phyloP scores from a whole-genome alignment of 495 filamentous ascomycete species.

The Ramalina peruviana region DNA sequence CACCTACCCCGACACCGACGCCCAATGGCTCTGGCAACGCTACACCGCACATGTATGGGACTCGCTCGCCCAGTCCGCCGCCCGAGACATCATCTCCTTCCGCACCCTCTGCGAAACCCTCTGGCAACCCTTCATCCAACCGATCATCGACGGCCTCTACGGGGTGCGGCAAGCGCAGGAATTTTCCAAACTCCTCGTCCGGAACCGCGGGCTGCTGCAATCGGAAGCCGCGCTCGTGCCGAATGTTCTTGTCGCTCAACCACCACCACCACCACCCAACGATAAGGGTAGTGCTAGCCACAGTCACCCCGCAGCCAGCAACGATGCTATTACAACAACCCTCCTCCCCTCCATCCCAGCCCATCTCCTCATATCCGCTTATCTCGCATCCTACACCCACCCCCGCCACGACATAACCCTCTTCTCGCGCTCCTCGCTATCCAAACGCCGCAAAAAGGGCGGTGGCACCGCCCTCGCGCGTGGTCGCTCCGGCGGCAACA shows the following conservation, averaged over 20 bases:
- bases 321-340: neutral
- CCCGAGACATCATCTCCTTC: slow-evolving; percentile 49
- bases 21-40: slow-evolving; percentile 62
- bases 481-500: slow-evolving; percentile 20
- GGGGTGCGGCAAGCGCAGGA: slow-evolving; percentile 43
- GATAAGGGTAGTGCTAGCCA: neutral
- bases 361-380: slow-evolving; percentile 71
- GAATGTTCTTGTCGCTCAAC: slow-evolving; percentile 42
- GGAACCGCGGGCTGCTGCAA: slow-evolving; percentile 60
- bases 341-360: slow-evolving; percentile 65
- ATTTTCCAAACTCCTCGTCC: slow-evolving; percentile 67
- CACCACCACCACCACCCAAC: slow-evolving; percentile 7
- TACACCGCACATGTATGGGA: slow-evolving; percentile 66
- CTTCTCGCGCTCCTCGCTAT: slow-evolving; percentile 70
- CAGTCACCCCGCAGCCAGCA: neutral
- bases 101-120: slow-evolving; percentile 40
- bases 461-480: slow-evolving; percentile 16
- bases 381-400: slow-evolving; percentile 82
- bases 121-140: slow-evolving; percentile 56
- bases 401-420: slow-evolving; percentile 61
- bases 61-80: slow-evolving; percentile 50
- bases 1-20: slow-evolving; percentile 25
- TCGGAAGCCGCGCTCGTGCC: slow-evolving; percentile 59
- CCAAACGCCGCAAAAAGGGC: slow-evolving; percentile 32
- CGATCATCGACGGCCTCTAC: slow-evolving; percentile 49